Evolutionary conservation across 139 green algal species (phyloP).

Genomic region (Auxenochlorella pyrenoidosa): DNA sequence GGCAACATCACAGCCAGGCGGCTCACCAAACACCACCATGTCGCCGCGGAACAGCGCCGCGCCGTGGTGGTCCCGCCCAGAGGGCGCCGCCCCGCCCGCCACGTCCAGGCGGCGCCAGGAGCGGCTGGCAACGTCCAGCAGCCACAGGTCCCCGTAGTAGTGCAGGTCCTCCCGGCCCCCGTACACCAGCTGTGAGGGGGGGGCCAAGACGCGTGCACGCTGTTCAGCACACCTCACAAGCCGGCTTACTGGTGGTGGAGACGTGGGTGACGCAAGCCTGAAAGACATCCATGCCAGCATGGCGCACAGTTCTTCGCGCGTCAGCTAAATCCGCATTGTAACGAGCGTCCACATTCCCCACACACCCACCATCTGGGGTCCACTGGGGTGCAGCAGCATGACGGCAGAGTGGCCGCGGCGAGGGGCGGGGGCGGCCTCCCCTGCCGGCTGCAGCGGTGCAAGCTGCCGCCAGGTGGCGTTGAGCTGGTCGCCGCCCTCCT

Average conservation of each 20-base stretch:
- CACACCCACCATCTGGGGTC: background rate
- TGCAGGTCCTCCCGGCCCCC: background rate
- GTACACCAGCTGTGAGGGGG: background rate
- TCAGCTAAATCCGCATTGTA: no score
- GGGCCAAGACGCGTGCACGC: background rate
- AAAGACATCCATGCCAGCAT: no score
- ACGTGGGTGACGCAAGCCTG: no score
- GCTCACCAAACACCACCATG: background rate
- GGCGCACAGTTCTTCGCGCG: no score
- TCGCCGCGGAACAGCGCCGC: background rate
- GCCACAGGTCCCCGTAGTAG: conserved; percentile 4
- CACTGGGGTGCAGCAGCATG: background rate
- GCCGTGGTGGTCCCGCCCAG: background rate
- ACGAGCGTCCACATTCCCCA: no score
- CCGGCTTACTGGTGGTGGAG: no score
- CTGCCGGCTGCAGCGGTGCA: background rate
- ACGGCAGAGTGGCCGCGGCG: background rate
- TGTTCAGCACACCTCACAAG: background rate
- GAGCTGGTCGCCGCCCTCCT: background rate
- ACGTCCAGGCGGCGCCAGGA: background rate
- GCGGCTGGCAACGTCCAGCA: background rate
- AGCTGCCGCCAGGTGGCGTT: conserved; percentile 9
- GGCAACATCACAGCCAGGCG: background rate
- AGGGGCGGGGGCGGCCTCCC: background rate
- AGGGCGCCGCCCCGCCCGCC: background rate